Base-by-base conservation (phyloP, 495 filamentous ascomycete species). In the Sporormia fimetaria region DNA sequence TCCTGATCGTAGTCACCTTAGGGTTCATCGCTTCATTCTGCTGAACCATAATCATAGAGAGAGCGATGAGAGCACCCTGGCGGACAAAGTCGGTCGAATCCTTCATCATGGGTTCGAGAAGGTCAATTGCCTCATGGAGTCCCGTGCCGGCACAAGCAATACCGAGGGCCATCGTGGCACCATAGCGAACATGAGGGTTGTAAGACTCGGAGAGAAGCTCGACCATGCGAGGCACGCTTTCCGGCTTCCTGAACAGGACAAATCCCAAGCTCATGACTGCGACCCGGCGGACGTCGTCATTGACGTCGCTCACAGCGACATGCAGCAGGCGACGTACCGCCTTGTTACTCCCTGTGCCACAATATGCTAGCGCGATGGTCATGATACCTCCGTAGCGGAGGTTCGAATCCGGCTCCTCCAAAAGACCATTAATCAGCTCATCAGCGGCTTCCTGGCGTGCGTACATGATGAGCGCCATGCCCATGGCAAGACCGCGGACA, bases 241-340 rank as follows among this genome's bases (percentile, higher is more conserved):
- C 83, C 26, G 93, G 86, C 66, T 96, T 99, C 43, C 92, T 73
- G 78, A 99, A 99, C 30, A 99, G 72, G 53, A 99, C 94, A 65
- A 99, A 99, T 25, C 92, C 92, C 50, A 99, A 74, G 63, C 83
- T 88, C 82, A 99, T 87, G 35, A 99, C 92, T n/a, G 92, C 90
- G 39, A 90, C 79, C 43, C 92, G 74, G 44, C 92, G 81, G 21
- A 99, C 92, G 63, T 99, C 92, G 55, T 99, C 92, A 51, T 85
- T 95, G 33, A 96, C 92, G 66, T 99, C 92, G 63, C 87, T 95
- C 29, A 99, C 92, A 43, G 92, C 92, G 37, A 90, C 79, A 52
- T 99, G 92, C 4, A 99, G 76, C n/a, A 99, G 73, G 61, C 90
- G 88, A 28, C 92, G 83, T 22, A 99, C 87, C 18, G 92, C 92